Percentiles rank a stretch among this genome's conserved stretches.
Conservation (phyloP, 2,329 filamentous ascomycete species). For the Fusarium sp. region DNA sequence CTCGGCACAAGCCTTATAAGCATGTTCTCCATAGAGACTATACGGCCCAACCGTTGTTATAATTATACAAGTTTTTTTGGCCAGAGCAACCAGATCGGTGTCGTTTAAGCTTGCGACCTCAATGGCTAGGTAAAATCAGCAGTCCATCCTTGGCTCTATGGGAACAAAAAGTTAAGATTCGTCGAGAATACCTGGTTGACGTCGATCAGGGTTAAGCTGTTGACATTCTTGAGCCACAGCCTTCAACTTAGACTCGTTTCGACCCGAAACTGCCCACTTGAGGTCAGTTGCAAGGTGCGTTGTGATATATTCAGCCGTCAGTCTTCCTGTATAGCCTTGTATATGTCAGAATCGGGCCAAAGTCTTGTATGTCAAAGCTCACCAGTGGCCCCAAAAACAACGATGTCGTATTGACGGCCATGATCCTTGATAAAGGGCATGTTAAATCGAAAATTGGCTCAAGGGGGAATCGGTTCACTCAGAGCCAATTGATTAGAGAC, state of each 20-base stretch:
- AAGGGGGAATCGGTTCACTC: neutral
- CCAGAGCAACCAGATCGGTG: constrained; percentile 60
- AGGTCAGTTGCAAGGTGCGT: constrained; percentile 78
- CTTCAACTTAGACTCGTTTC: constrained; percentile 81
- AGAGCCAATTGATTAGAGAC: neutral
- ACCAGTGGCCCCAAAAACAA: constrained; percentile 71
- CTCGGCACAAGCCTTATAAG: constrained; percentile 72
- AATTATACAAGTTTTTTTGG: constrained; percentile 67
- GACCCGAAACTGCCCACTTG: constrained; percentile 89
- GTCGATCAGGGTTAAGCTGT: constrained; percentile 74
- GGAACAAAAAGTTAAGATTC: neutral
- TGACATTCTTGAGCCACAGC: constrained; percentile 75
- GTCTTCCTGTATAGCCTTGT: constrained; percentile 84
- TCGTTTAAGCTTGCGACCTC: constrained; percentile 65
- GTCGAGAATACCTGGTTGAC: constrained; percentile 70
- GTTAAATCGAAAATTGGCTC: constrained; percentile 5
- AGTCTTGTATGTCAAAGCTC: constrained; percentile 33
- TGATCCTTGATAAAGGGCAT: constrained; percentile 64
- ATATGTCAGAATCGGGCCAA: constrained; percentile 18
- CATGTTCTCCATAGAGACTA: constrained; percentile 66
- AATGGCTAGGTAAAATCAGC: constrained; percentile 55
- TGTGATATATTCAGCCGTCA: constrained; percentile 81
- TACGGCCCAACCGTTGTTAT: constrained; percentile 73
- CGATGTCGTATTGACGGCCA: constrained; percentile 66
- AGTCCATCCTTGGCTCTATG: neutral